Base-by-base conservation (phyloP, 768 basidiomycete genomes). In the Leccinum sublutescens region DNA sequence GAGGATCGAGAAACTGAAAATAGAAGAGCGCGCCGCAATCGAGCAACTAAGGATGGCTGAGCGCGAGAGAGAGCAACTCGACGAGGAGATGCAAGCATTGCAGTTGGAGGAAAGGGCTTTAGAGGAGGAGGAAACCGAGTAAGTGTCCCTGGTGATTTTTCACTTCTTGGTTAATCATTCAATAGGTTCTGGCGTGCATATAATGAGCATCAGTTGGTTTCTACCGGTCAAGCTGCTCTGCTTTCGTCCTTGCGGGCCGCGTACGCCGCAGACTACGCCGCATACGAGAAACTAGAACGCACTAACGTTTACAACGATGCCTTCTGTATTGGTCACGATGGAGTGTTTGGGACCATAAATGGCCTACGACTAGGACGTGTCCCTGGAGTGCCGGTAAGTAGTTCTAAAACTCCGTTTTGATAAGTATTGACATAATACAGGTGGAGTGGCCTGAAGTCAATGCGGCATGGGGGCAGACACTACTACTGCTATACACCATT, bases 381-480 rank as follows among this genome's bases (percentile, higher is more conserved):
- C 10, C 85, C 91, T 48, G 86, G 87, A 29, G 86, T 90, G 50
- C 87, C 86, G n/a, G 91, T 92, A 70, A 45, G 86, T 77, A 50
- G 14, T 25, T 52, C 17, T 53, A 49, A 7, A 49, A 36, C 27
- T n/a, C 23, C 58, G 59, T 40, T 29, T 11, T 57, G 15, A 23
- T 50, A 25, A 40, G 55, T 59, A 58, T 52, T 56, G 64, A 63
- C 31, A 14, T 47, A n/a, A 38, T 59, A 9, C 62, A 93, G 86
- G 95, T 98, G 31, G 97, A 98, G 70, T 99, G 95, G 95, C 85
- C 93, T 3, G 97, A 99, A 75, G 95, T 98, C 72, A 98, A 98
- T 69, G 97, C 97, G 11, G 97, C 97, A 17, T 97, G 96, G 95
- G 97, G 97, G 2, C 89, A 97, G 70, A 93, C 95, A 0, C 78